Evolutionary conservation across 306 rosid genomes (phyloP), one percentile per base, ranked within the genome.

Genomic region (Potentilla sterilis): DNA sequence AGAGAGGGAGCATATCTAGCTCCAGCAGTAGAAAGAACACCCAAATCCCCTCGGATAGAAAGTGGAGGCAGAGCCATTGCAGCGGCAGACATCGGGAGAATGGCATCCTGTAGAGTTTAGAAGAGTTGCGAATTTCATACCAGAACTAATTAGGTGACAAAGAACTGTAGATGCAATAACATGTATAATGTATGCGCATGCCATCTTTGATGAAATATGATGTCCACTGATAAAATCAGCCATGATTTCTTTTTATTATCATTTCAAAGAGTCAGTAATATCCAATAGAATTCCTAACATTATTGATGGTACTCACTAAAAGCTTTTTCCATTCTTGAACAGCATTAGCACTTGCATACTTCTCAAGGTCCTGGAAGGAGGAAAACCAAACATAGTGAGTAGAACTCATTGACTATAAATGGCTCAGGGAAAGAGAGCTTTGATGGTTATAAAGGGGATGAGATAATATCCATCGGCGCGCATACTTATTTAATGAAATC

Each of bases 21-120:
- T n/a, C 85, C 98, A 32, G 97, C 93, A 64, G 96, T 94, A 64
- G 96, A 89, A 77, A 94, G 75, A 75, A 90, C 95, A 11, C 97
- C 98, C 69, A 85, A 84, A 77, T 94, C 97, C 51, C 97, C 97
- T 57, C 98, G 84, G 72, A 94, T 83, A 43, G 97, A 89, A 10
- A 94, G 88, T 75, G 98, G 97, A 34, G 98, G 98, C 82, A 94
- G 92, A 77, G 93, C 96, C 95, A 86, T 92, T 48, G 96, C 98
- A 59, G 96, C 92, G 9, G 90, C 87, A 58, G 98, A 94, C 80
- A 94, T 76, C 43, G 97, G 97, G 84, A 90, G 97, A 57, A 94
- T 73, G 41, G 95, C 90, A 81, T 94, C 97, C 97, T 90, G 91
- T 57, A 69, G 78, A 83, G 52, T 90, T 90, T 63, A 69, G 75